Evolutionary conservation across 352 stramenopile species (phyloP).

Genomic region (Halophytophthora batemanensis): DNA sequence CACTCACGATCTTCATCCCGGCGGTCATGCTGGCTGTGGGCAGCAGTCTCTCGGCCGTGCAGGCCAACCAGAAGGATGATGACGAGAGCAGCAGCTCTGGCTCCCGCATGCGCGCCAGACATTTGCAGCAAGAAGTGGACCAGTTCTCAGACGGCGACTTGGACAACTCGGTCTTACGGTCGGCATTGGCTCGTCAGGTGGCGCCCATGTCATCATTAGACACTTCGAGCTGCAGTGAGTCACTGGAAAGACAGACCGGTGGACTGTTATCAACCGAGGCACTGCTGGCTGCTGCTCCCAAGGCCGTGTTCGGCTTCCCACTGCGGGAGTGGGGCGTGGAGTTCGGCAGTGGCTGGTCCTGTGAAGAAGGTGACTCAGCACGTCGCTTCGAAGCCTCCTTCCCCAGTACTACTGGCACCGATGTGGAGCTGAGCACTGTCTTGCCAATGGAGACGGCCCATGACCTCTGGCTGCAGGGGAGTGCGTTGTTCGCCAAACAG

Average conservation of each 20-base stretch:
- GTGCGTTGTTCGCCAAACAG: constrained; percentile 12
- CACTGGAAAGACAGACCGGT: neutral
- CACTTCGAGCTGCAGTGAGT: constrained; percentile 14
- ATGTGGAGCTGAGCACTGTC: constrained; percentile 8
- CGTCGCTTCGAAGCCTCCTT: constrained; percentile 20
- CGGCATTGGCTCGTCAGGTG: constrained; percentile 21
- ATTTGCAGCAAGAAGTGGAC: constrained; percentile 25
- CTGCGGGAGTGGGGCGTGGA: constrained; percentile 22
- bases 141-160: constrained; percentile 8
- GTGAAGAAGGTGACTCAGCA: constrained; percentile 8
- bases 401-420: neutral
- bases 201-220: constrained; percentile 20
- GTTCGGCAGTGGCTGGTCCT: constrained; percentile 22
- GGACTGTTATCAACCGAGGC: constrained; percentile 5
- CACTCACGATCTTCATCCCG: constrained; percentile 55
- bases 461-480: constrained; percentile 31
- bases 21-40: constrained; percentile 52
- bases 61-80: constrained; percentile 52
- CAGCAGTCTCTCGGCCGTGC: constrained; percentile 47
- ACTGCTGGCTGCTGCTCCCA: constrained; percentile 19
- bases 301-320: constrained; percentile 31
- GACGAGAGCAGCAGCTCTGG: constrained; percentile 6
- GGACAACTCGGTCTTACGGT: constrained; percentile 25
- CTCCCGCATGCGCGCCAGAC: constrained; percentile 16
- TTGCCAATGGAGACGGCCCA: constrained; percentile 26